Conservation (phyloP, 345 rosid species). For the Salix koriyanagi region DNA sequence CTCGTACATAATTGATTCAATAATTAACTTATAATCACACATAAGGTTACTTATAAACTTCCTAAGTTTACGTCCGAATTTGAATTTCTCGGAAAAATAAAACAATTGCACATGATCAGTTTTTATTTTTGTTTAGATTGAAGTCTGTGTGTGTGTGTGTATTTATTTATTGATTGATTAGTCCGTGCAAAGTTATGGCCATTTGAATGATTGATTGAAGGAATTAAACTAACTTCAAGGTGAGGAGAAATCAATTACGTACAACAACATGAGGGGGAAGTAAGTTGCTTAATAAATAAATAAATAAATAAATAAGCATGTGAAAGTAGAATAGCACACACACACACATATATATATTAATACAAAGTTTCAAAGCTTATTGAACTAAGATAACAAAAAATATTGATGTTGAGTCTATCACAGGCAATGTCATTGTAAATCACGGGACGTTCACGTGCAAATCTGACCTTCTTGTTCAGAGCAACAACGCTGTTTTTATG, state of each 20-base stretch:
- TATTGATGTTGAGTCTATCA: constrained; percentile 18
- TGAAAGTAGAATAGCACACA: background rate
- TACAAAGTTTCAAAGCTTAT: constrained; percentile 17
- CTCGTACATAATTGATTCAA: constrained; percentile 2
- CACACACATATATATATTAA: background rate
- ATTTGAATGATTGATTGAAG: constrained; percentile 18
- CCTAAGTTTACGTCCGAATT: background rate
- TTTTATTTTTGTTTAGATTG: background rate
- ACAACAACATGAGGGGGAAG: constrained; percentile 14
- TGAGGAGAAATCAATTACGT: background rate
- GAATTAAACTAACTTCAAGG: background rate
- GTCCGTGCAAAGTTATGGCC: constrained; percentile 11
- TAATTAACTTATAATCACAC: background rate
- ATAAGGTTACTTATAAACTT: constrained; percentile 11
- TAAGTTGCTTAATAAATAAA: constrained; percentile 8
- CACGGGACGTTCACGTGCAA: constrained; percentile 89
- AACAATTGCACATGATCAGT: constrained; percentile 10
- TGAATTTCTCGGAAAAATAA: background rate
- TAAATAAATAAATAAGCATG: background rate
- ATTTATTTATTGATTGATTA: fast-evolving
- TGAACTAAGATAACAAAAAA: constrained; percentile 6
- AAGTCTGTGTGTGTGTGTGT: background rate
- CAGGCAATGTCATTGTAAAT: constrained; percentile 51
- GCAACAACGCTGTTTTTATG: constrained; percentile 11
- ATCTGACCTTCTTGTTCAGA: constrained; percentile 50